Conservation (phyloP, 768 basidiomycete species). For the Rickenella mellea region DNA sequence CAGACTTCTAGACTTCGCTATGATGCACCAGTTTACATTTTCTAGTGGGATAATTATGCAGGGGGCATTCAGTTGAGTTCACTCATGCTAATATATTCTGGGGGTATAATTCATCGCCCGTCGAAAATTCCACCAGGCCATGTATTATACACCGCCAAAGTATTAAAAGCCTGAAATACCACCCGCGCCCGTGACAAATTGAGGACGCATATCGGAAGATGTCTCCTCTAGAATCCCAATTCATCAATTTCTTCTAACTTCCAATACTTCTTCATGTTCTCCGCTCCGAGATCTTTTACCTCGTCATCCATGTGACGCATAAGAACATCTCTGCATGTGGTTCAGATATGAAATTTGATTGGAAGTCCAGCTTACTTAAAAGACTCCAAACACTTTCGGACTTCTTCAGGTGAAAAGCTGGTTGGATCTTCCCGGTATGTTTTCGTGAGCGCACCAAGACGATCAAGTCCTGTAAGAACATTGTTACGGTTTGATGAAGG, state of each 20-base stretch:
- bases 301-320: conserved; percentile 14
- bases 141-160: too few species aligned
- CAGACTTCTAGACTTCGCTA: conserved; percentile 57
- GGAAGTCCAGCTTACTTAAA: conserved; percentile 16
- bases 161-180: too few species aligned
- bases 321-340: conserved; percentile 5
- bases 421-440: conserved; percentile 35
- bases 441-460: conserved; percentile 26
- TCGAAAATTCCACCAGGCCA: too few species aligned
- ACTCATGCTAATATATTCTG: too few species aligned
- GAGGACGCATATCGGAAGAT: not conserved
- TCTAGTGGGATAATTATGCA: not conserved
- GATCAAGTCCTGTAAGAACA: conserved; percentile 36
- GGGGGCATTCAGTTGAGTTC: too few species aligned
- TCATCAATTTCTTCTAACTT: conserved; percentile 34
- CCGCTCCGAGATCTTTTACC: conserved; percentile 39
- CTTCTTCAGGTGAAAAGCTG: conserved; percentile 39
- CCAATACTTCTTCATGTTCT: conserved; percentile 46
- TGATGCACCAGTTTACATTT: not conserved
- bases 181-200: too few species aligned
- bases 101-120: too few species aligned
- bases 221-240: conserved; percentile 18
- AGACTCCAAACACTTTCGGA: conserved; percentile 39
- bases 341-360: not conserved
- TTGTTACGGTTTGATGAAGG: not conserved